Base-by-base conservation (phyloP, 805 yeast genomes). In the Starmerella khaoyaiensis region DNA sequence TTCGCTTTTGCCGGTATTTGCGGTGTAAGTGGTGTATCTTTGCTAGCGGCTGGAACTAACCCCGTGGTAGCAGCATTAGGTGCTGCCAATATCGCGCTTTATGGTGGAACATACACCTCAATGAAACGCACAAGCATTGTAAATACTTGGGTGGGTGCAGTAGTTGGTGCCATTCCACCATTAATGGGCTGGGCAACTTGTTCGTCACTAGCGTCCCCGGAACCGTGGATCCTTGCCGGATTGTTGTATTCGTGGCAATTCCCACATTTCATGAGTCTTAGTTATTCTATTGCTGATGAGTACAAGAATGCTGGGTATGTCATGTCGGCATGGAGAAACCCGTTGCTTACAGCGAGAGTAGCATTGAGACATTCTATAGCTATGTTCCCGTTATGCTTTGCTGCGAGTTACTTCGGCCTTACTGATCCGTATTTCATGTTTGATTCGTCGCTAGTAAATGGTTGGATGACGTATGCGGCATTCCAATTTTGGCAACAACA, bases 101-200 rank as follows among this genome's bases (percentile, higher is more conserved):
- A 90, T 53, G 75, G 93, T 0, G 86, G 97, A 79, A 59, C 78
- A 0, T 90, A 90, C 61, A 90, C 98, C 0, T 78, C 95, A 0
- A 61, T 90, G 56, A 90, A 90, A 55, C 69, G 98, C 39, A 72
- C 67, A 42, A 76, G 81, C 18, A 87, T 90, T 35, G 56, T 80
- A 28, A 90, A 90, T 58, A 90, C 98, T 0, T 90, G 98, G 98
- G 90, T 90, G 3, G 98, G 98, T 15, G 98, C 98, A 0, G 57
- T 90, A n/a, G 98, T 90, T 4, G 98, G 98, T 4, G 98, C 96
- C 0, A 80, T 90, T 32, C 98, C 98, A 0, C 98, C 98, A 16
- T 67, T 90, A 35, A 90, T 90, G 98, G 98, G 98, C 2, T 90
- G 98, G 98, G 95, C 94, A 2, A 83, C 87, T 0, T 79, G 94